A percentile compares a stretch with the other conserved stretches of the same genome.
phyloP scores from a whole-genome alignment of 2,329 filamentous ascomycete species.

The Setomelanomma holmii region DNA sequence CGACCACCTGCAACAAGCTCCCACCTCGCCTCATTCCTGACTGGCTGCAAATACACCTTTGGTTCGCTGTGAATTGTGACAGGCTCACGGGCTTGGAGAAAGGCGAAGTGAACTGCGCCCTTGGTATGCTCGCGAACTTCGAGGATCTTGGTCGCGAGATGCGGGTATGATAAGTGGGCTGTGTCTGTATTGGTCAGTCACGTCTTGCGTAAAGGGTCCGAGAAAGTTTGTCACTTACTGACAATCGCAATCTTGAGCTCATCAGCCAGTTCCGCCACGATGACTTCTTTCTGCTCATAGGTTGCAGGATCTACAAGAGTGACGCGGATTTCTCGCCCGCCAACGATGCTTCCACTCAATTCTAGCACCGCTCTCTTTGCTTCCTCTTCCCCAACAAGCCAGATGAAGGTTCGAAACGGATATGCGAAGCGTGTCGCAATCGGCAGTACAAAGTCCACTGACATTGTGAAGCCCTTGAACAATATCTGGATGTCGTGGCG shows the following conservation, averaged over 20 bases:
- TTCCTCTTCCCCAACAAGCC: slow-evolving; percentile 6
- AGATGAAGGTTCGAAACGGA: slow-evolving; percentile 15
- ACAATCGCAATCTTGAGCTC: slow-evolving; percentile 20
- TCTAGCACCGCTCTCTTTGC: slow-evolving; percentile 12
- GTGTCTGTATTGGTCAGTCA: slow-evolving; percentile 7
- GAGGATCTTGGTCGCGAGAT: slow-evolving; percentile 11
- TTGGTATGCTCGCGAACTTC: slow-evolving; percentile 16
- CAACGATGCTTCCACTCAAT: slow-evolving; percentile 7
- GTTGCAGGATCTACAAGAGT: slow-evolving; percentile 1
- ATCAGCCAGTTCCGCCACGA: slow-evolving; percentile 11
- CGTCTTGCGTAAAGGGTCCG: background rate
- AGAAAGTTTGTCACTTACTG: slow-evolving; percentile 5
- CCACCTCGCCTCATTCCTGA: slow-evolving; percentile 12
- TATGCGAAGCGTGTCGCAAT: slow-evolving; percentile 9
- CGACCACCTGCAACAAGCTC: slow-evolving; percentile 11
- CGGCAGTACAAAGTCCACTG: slow-evolving; percentile 10
- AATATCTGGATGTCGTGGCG: slow-evolving; percentile 9
- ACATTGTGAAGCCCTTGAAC: slow-evolving; percentile 15
- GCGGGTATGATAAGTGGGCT: slow-evolving; percentile 12
- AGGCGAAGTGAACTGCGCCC: slow-evolving; percentile 9
- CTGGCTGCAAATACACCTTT: background rate
- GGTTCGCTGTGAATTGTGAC: slow-evolving; percentile 3
- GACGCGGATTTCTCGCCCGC: slow-evolving; percentile 8
- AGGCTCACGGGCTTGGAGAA: slow-evolving; percentile 15
- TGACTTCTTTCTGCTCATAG: slow-evolving; percentile 7